These are phyloP conservation scores for Vitis hybrid DNA, from an alignment of 177 flowering plant genomes.

Conservation along the genomic window DNA sequence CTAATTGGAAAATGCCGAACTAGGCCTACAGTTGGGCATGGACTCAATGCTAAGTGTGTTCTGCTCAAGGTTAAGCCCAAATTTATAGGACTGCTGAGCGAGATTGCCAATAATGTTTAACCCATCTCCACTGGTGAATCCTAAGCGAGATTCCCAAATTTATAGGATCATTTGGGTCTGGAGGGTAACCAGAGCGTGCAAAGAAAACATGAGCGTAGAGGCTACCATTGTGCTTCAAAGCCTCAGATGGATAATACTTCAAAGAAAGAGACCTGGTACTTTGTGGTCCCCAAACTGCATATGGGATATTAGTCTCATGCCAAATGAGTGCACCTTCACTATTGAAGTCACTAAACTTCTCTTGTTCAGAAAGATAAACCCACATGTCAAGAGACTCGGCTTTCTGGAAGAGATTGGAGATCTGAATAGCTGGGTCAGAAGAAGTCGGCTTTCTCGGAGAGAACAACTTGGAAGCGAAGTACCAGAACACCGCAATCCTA, in stretches of 20 bases:
- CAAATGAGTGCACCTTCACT: conserved; percentile 79
- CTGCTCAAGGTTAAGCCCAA: too few relatives aligned
- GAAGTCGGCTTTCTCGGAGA: conserved; percentile 49
- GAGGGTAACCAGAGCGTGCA: conserved; percentile 85
- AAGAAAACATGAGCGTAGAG: conserved; percentile 90
- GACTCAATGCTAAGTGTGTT: too few relatives aligned
- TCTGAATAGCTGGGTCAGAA: conserved; percentile 56
- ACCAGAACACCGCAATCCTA: conserved; percentile 85
- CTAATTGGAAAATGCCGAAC: too few relatives aligned
- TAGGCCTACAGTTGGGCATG: too few relatives aligned
- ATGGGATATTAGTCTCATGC: conserved; percentile 92
- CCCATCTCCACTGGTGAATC: too few relatives aligned
- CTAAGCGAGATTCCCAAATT: too few relatives aligned
- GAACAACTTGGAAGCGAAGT: conserved; percentile 85
- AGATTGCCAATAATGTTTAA: too few relatives aligned
- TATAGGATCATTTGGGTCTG: conserved; percentile 97
- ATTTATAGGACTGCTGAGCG: too few relatives aligned
- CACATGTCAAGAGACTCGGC: conserved; percentile 92
- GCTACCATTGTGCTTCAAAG: conserved; percentile 83
- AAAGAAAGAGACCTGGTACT: conserved; percentile 63
- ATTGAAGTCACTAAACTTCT: conserved; percentile 76
- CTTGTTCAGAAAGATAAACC: conserved; percentile 80
- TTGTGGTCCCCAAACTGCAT: conserved; percentile 81
- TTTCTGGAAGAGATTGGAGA: conserved; percentile 78
- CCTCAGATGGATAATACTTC: conserved; percentile 77